phyloP scores from a whole-genome alignment of 2,329 filamentous ascomycete species.

The Chalara sp. region DNA sequence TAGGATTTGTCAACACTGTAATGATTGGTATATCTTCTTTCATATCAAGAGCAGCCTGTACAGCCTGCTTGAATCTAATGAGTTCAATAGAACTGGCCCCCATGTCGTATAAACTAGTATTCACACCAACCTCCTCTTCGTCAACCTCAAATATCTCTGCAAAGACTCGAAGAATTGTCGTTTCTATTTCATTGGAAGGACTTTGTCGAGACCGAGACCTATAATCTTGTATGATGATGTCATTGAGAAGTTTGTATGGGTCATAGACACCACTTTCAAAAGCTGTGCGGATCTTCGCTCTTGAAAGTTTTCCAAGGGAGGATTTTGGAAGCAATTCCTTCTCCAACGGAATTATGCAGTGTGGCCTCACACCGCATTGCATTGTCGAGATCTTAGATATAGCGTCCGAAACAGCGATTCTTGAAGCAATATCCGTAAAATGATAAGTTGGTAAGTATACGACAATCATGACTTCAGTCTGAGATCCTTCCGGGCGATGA shows the following conservation, averaged over 20 bases:
- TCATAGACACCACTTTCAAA: slow-evolving; percentile 20
- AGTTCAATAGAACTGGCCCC: slow-evolving; percentile 18
- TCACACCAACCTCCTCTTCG: slow-evolving; percentile 7
- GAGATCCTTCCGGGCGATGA: slow-evolving; percentile 15
- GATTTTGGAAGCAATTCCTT: slow-evolving; percentile 25
- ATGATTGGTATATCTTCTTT: slow-evolving; percentile 16
- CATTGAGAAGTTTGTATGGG: too few relatives aligned
- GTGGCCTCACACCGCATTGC: slow-evolving; percentile 11
- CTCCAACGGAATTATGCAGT: slow-evolving; percentile 17
- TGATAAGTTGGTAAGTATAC: slow-evolving; percentile 29
- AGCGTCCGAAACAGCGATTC: slow-evolving; percentile 14
- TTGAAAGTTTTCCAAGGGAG: slow-evolving; percentile 34
- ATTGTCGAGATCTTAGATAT: slow-evolving; percentile 15
- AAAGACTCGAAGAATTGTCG: slow-evolving; percentile 14
- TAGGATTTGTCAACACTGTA: slow-evolving; percentile 24
- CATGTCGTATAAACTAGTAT: slow-evolving; percentile 22
- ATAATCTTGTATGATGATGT: slow-evolving; percentile 12
- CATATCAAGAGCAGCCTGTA: slow-evolving; percentile 11
- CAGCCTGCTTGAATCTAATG: slow-evolving; percentile 1
- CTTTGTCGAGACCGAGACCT: slow-evolving; percentile 14
- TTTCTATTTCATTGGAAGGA: slow-evolving; percentile 5
- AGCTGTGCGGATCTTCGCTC: slow-evolving; percentile 26
- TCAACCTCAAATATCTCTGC: slow-evolving; percentile 10
- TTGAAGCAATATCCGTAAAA: slow-evolving; percentile 13
- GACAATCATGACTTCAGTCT: slow-evolving; percentile 32